Conservation (phyloP, 768 basidiomycete genomes). For the Leccinum sublutescens region DNA sequence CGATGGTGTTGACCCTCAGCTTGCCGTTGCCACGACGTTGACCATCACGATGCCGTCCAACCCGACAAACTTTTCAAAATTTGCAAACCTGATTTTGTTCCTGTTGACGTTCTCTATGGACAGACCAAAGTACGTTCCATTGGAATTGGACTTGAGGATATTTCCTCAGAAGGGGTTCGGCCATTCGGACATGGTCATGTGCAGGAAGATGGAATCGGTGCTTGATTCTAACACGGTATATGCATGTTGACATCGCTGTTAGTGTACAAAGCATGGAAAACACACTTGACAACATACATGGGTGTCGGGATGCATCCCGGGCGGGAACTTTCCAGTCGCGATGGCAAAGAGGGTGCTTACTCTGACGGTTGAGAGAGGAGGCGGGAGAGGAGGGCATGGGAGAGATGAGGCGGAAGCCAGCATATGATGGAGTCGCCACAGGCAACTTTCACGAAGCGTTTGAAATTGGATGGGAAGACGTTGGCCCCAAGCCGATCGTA, state of each 20-base stretch:
- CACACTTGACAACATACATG: constrained; percentile 56
- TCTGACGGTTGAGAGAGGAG: no score
- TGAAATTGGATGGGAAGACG: constrained; percentile 74
- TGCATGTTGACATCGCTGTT: constrained; percentile 45
- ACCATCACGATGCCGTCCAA: constrained; percentile 94
- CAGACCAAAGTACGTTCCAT: constrained; percentile 94
- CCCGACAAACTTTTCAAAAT: constrained; percentile 97
- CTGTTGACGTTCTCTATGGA: constrained; percentile 89
- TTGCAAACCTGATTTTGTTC: constrained; percentile 83
- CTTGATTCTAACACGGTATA: constrained; percentile 94
- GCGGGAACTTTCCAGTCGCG: constrained; percentile 86
- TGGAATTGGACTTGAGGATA: constrained; percentile 95
- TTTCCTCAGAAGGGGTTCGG: constrained; percentile 74
- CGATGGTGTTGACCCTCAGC: constrained; percentile 71
- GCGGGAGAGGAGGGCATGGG: no score
- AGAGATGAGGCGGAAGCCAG: no score
- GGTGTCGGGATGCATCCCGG: constrained; percentile 84
- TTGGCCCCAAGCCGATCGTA: constrained; percentile 22
- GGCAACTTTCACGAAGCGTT: constrained; percentile 93
- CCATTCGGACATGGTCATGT: constrained; percentile 84
- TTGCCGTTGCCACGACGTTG: constrained; percentile 80
- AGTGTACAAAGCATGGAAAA: neutral
- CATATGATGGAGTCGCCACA: constrained; percentile 30
- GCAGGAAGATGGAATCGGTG: constrained; percentile 91
- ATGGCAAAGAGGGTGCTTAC: constrained; percentile 27